A percentile compares a stretch with the other conserved stretches of the same genome.
Evolutionary conservation across 441 rosid genomes (phyloP).

Genomic region (Populus hybrid): DNA sequence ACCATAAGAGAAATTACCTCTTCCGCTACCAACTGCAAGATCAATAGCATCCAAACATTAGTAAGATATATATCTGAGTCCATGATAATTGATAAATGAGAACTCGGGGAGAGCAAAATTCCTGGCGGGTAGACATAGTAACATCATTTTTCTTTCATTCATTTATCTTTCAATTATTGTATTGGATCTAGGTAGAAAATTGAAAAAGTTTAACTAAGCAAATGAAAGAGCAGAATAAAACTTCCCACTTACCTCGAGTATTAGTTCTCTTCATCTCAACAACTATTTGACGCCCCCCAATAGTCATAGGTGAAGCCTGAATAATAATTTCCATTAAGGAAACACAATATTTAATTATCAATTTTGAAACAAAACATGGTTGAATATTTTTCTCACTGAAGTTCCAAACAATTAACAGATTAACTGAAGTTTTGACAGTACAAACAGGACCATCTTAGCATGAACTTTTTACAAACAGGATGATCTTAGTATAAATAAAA

Average conservation of each 20-base stretch:
- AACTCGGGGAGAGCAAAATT: not conserved
- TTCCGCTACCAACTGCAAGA: slow-evolving; percentile 43
- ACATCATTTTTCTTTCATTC: not conserved
- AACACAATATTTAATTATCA: not conserved
- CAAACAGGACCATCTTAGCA: not conserved
- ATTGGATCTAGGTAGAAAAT: not conserved
- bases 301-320: slow-evolving; percentile 62
- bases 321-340: slow-evolving; percentile 6
- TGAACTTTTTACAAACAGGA: too few relatives aligned
- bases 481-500: not conserved
- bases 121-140: not conserved
- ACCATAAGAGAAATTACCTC: slow-evolving; percentile 44
- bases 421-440: not conserved
- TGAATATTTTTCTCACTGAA: not conserved
- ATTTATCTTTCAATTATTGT: not conserved
- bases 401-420: not conserved
- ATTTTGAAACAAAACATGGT: not conserved
- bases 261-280: slow-evolving; percentile 57
- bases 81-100: not conserved
- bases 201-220: not conserved
- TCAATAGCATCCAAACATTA: slow-evolving; percentile 4
- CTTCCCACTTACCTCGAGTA: slow-evolving; percentile 38
- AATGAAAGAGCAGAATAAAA: not conserved
- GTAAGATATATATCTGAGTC: not conserved
- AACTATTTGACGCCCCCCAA: slow-evolving; percentile 44